Evolutionary conservation across 2,329 filamentous ascomycete genomes (phyloP), one percentile per base, ranked within the genome.

Genomic region (Apiospora arundinis): DNA sequence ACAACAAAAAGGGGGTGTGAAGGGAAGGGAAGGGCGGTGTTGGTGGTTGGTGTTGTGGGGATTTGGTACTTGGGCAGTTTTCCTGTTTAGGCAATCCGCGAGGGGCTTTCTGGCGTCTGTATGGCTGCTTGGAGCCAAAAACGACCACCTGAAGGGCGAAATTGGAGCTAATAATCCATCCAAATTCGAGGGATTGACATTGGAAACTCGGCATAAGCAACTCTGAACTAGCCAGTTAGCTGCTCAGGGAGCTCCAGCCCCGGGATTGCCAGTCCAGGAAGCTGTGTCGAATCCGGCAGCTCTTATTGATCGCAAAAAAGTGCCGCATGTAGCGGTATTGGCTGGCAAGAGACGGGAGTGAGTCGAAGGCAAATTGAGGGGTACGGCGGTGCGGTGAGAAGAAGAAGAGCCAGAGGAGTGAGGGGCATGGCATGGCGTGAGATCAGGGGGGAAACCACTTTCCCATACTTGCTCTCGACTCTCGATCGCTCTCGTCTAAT

Each of bases 181-280:
- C 14, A 46, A 56, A 56, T 52, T 25, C 49, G 23, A 56, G 12
- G 28, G 25, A 0, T 28, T 12, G 12, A n/a, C n/a, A 23, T n/a
- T 48, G 21, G 4, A n/a, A n/a, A 23, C 46, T 48, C 46, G 46
- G 46, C 49, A 56, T 18, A 14, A 56, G 40, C 49, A 52, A 25
- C 49, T 28, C 14, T 32, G 25, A 21, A 21, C 2, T 25, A 60
- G 52, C 11, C 28, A 60, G 21, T 37, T 37, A 9, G 28, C 28
- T n/a, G 28, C 52, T 18, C 28, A 16, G 21, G 37, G 88, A 87
- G 86, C 96, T 99, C 84, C 93, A 98, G 79, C 99, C 96, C 93
- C 94, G 99, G 82, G 99, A 96, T 60, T 96, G 96, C 85, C 96
- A 99, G 80, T 94, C 92, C 75, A 98, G 87, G 82, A 96, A 99